Evolutionary conservation across 257 asterid genomes (phyloP).

Genomic region (Cordia subcordata): DNA sequence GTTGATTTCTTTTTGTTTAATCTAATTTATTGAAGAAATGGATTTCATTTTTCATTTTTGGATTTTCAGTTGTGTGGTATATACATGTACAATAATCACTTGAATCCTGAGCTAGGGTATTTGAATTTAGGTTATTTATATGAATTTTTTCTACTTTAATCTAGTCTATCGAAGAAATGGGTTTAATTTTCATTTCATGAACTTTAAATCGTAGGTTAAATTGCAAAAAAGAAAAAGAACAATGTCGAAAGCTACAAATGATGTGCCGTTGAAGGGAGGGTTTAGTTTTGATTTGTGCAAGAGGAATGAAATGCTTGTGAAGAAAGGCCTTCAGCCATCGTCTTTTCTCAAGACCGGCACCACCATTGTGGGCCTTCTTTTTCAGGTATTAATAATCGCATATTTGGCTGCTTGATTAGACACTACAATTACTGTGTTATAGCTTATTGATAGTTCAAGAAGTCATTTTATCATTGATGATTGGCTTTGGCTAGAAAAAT

Average conservation of each 20-base stretch:
- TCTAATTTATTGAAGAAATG: too few relatives aligned
- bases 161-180: background rate
- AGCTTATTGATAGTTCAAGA: too few relatives aligned
- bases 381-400: slow-evolving; percentile 36
- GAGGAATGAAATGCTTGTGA: slow-evolving; percentile 77
- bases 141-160: background rate
- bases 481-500: too few relatives aligned
- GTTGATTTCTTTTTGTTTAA: too few relatives aligned
- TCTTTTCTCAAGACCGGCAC: slow-evolving; percentile 91
- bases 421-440: background rate
- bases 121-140: background rate
- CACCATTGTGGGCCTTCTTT: slow-evolving; percentile 84
- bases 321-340: slow-evolving; percentile 62
- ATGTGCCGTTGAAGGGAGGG: slow-evolving; percentile 50
- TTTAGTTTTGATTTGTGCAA: slow-evolving; percentile 77
- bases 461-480: too few relatives aligned
- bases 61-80: too few relatives aligned
- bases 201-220: background rate
- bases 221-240: background rate
- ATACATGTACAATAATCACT: too few relatives aligned
- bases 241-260: slow-evolving; percentile 19
- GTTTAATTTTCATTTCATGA: background rate
- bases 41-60: too few relatives aligned
- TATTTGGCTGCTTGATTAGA: background rate
- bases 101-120: background rate